Conservation (phyloP, 768 basidiomycete genomes). For the Boletus coccyginus region DNA sequence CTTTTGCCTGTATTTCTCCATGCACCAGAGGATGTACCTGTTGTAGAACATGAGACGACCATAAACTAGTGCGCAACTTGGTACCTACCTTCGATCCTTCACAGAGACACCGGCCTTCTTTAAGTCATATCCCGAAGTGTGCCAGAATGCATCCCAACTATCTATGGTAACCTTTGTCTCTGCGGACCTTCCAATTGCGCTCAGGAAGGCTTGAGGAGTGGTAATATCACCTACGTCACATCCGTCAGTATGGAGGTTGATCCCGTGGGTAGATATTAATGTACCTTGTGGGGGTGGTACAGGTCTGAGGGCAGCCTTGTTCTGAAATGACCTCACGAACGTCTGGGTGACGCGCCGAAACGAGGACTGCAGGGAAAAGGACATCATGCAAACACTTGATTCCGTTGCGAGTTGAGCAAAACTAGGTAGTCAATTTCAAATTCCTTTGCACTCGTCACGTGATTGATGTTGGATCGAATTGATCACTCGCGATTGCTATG, state of each 20-base stretch:
- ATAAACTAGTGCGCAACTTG: background rate
- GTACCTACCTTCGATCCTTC: constrained; percentile 67
- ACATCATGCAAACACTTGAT: constrained; percentile 16
- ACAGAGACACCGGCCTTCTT: constrained; percentile 64
- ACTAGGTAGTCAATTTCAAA: constrained; percentile 2
- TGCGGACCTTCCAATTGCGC: constrained; percentile 66
- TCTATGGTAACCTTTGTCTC: constrained; percentile 64
- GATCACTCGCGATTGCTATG: too few relatives aligned
- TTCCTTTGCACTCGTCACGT: constrained; percentile 18
- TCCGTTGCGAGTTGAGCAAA: background rate
- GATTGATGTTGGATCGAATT: background rate
- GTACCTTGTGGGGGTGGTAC: constrained; percentile 26
- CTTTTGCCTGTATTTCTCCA: constrained; percentile 73
- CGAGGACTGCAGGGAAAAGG: constrained; percentile 16
- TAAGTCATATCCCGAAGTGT: constrained; percentile 51
- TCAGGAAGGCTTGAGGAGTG: constrained; percentile 64
- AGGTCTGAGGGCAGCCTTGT: constrained; percentile 23
- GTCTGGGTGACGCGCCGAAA: constrained; percentile 18
- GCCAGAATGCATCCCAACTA: constrained; percentile 76
- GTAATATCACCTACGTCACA: constrained; percentile 43
- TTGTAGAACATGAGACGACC: constrained; percentile 27
- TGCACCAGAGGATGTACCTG: constrained; percentile 84
- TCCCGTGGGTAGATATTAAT: background rate
- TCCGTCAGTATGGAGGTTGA: constrained; percentile 4
- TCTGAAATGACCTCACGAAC: constrained; percentile 31